These are phyloP conservation scores for Orbilia ellipsospora DNA, from an alignment of 2,329 filamentous ascomycete species.

Conservation along the genomic window DNA sequence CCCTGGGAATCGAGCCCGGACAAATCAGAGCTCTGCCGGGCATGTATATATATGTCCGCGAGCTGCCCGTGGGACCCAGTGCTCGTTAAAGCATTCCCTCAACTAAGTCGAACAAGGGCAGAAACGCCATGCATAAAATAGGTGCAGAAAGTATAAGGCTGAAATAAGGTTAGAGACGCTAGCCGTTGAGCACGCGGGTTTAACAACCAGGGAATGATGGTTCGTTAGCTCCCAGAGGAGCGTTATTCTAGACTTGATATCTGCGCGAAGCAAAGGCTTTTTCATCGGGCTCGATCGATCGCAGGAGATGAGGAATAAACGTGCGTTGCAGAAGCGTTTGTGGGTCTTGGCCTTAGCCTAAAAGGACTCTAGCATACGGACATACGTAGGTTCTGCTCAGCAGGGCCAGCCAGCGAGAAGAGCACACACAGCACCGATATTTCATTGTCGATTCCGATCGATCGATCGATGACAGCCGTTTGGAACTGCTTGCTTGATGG, in stretches of 20 bases:
- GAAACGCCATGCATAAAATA: neutral
- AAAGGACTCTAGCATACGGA: neutral
- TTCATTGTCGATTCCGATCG: constrained; percentile 1
- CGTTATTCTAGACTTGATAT: no score
- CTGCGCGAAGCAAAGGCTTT: no score
- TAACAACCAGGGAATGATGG: no score
- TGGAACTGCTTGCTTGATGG: no score
- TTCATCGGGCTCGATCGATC: no score
- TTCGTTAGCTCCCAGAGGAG: no score
- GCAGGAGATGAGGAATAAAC: neutral
- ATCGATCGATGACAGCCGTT: constrained; percentile 33
- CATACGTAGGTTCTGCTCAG: neutral
- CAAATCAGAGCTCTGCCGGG: no score
- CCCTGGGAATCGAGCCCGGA: no score
- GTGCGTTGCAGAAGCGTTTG: constrained; percentile 3
- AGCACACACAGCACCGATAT: neutral
- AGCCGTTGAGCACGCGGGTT: no score
- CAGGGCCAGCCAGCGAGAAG: neutral
- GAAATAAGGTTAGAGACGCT: neutral
- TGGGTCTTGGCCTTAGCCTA: neutral
- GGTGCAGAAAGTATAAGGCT: constrained; percentile 2
- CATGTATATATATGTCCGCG: no score
- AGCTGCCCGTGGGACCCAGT: no score
- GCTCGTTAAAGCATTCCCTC: no score
- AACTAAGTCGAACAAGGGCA: neutral